Evolutionary conservation across 2,329 filamentous ascomycete genomes (phyloP).

Genomic region (Colletotrichum tamarilloi): DNA sequence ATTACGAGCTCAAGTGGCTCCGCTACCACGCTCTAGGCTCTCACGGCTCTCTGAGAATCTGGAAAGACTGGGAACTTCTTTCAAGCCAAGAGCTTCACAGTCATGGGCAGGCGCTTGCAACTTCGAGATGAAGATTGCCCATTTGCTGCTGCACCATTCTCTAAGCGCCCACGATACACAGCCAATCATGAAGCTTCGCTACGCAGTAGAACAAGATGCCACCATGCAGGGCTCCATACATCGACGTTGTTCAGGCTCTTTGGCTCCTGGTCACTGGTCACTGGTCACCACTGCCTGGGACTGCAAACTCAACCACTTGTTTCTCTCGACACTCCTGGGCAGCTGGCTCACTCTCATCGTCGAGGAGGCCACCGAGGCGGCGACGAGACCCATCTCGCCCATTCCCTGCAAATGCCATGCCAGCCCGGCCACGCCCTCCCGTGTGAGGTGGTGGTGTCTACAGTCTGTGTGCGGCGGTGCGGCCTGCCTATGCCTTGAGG

Average conservation of each 20-base stretch:
- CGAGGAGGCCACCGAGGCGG: neutral
- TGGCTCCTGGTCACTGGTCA: constrained; percentile 21
- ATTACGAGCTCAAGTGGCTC: constrained; percentile 25
- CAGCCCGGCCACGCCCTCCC: constrained; percentile 22
- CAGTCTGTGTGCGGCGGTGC: no score
- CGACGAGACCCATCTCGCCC: neutral
- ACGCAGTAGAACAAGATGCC: constrained; percentile 23
- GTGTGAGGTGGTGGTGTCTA: constrained; percentile 1
- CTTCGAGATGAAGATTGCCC: constrained; percentile 29
- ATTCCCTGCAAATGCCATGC: constrained; percentile 21
- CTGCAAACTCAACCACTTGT: constrained; percentile 8
- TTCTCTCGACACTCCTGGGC: neutral
- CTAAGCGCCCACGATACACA: constrained; percentile 35
- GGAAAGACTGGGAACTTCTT: neutral
- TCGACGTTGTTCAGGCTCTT: constrained; percentile 24
- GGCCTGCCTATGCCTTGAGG: neutral
- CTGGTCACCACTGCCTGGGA: neutral
- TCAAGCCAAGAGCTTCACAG: constrained; percentile 28
- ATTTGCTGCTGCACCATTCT: constrained; percentile 25
- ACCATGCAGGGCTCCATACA: constrained; percentile 34
- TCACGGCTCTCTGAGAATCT: constrained; percentile 4
- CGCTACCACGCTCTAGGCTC: constrained; percentile 22
- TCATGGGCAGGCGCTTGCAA: constrained; percentile 35
- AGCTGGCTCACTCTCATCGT: constrained; percentile 18
- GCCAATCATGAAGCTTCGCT: constrained; percentile 37